Base-by-base conservation (phyloP, 2,329 filamentous ascomycete species). In the Onygenales sp. region DNA sequence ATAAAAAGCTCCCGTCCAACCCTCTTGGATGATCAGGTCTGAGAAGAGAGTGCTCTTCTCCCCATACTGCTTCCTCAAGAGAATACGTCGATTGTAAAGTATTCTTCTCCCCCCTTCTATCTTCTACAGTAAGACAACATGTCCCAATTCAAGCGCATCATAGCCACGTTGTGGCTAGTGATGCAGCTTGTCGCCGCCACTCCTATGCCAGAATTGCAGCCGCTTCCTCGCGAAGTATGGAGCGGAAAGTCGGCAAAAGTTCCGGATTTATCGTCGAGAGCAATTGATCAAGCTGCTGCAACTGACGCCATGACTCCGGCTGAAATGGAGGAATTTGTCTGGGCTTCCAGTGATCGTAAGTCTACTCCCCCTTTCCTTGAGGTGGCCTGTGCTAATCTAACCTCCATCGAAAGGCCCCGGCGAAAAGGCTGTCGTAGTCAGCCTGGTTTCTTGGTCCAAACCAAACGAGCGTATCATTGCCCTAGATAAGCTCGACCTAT, bases 281-380 rank as follows among this genome's bases (percentile, higher is more conserved):
- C 21, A 3, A 33, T 49, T 13, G 21, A 32, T 31, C 35, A 39
- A 41, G 35, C 46, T 13, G 45, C 31, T 33, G 45, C 45, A 7
- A 31, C 21, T 21, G 44, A 42, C 8, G 44, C 45, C 14, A 43
- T 53, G 11, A 17, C 35, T 17, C 39, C 46, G 5, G 32, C 41
- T 27, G 41, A 54, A 21, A 50, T 39, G 9, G 52, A 50, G 41
- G 43, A 50, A 36, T 54, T 54, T 35, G 41, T 54, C 11, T 54
- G 52, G 52, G 52, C 52, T 39, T 54, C 52, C 33, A 50, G 46
- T 33, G 42, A 54, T 38, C 43, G 52, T 54, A 38, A 43, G 47
- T 50, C 21, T 49, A 31, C 36, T 17, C 13, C n/a, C 21, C 10
- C 27, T n/a, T 13, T 33, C 36, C 10, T 4, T 43, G 8, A 11